phyloP scores from a whole-genome alignment of 164 flowering plant species.

The Macadamia integrifolia region DNA sequence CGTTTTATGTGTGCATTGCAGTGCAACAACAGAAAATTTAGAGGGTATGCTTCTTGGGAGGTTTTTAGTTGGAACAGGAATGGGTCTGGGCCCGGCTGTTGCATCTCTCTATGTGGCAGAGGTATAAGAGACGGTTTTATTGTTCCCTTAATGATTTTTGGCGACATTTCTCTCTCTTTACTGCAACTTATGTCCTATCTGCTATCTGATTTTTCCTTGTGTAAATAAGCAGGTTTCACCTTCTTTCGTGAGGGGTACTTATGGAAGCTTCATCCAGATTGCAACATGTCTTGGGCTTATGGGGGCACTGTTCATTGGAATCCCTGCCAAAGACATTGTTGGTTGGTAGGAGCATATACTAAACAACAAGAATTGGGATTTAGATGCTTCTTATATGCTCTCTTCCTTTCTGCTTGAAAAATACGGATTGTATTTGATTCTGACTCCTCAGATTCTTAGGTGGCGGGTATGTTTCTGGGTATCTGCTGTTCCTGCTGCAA shows the following conservation, averaged over 20 bases:
- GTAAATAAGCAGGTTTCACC: slow-evolving; percentile 36
- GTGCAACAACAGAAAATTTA: slow-evolving; percentile 48
- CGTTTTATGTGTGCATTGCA: slow-evolving; percentile 14
- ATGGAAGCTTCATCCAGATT: slow-evolving; percentile 92
- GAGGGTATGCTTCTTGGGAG: slow-evolving; percentile 71
- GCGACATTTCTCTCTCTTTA: neutral
- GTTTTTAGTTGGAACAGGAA: slow-evolving; percentile 63
- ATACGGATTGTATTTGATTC: neutral
- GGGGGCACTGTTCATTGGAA: slow-evolving; percentile 75
- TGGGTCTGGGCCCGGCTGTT: slow-evolving; percentile 74
- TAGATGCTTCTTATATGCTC: neutral
- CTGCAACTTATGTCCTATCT: neutral
- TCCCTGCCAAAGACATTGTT: slow-evolving; percentile 59
- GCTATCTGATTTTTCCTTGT: neutral
- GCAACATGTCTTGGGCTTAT: slow-evolving; percentile 92
- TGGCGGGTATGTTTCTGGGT: slow-evolving; percentile 97
- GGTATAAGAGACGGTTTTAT: slow-evolving; percentile 28
- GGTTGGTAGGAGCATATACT: slow-evolving; percentile 61
- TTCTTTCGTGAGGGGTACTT: slow-evolving; percentile 89
- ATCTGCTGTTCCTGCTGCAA: slow-evolving; percentile 75
- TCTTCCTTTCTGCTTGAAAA: neutral
- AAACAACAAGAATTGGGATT: neutral
- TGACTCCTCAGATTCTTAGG: slow-evolving; percentile 35
- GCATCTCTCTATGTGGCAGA: slow-evolving; percentile 69
- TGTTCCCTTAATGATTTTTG: neutral